These are phyloP conservation scores for Fulvia fulva DNA, from an alignment of 2,329 filamentous ascomycete species.

Conservation along the genomic window DNA sequence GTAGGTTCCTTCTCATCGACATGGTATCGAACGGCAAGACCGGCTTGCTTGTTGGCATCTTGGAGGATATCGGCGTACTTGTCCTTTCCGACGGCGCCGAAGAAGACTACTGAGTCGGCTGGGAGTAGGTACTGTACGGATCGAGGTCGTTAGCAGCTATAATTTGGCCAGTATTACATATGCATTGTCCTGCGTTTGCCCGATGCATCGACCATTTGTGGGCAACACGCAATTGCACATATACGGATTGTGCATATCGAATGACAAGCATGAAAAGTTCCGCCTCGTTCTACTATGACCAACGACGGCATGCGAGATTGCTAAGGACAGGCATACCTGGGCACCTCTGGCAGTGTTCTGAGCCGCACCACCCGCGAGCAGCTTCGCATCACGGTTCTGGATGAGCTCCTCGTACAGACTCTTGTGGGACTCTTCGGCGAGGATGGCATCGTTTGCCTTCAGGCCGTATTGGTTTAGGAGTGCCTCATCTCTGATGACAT, in stretches of 20 bases:
- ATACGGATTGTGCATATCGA: background rate
- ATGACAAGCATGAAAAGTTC: background rate
- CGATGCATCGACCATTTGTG: background rate
- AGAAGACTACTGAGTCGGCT: conserved; percentile 82
- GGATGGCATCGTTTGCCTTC: conserved; percentile 96
- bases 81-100: conserved; percentile 91
- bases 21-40: conserved; percentile 90
- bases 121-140: conserved; percentile 74
- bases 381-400: conserved; percentile 84
- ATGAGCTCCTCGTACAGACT: conserved; percentile 90
- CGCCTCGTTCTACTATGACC: background rate
- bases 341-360: conserved; percentile 97
- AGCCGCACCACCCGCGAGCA: conserved; percentile 92
- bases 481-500: conserved; percentile 62
- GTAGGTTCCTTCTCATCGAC: conserved; percentile 80
- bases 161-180: background rate
- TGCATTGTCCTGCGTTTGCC: background rate
- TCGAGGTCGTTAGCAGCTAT: conserved; percentile 7
- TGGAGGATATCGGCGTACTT: conserved; percentile 88
- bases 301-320: background rate
- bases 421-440: conserved; percentile 87
- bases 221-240: background rate
- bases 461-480: conserved; percentile 89
- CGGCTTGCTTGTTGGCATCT: conserved; percentile 80
- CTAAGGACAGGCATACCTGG: conserved; percentile 50